phyloP scores from a whole-genome alignment of 257 asterid species.

The Misopates orontium region DNA sequence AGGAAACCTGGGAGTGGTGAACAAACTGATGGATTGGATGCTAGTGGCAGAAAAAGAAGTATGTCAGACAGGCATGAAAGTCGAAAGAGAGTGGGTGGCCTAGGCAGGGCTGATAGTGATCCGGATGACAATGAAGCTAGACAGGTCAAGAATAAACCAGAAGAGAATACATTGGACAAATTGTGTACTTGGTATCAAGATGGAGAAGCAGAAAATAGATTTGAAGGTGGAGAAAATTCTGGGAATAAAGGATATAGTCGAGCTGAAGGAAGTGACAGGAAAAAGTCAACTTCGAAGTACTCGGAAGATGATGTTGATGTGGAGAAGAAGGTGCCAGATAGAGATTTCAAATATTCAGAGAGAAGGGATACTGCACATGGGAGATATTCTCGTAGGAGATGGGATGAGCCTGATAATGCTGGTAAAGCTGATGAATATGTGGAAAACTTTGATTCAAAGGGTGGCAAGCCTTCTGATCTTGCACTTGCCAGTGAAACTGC shows the following conservation, averaged over 20 bases:
- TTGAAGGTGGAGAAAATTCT: slow-evolving; percentile 51
- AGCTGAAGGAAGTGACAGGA: slow-evolving; percentile 58
- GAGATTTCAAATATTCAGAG: slow-evolving; percentile 47
- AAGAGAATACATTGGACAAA: slow-evolving; percentile 73
- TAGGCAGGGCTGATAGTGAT: slow-evolving; percentile 64
- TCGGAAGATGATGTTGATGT: slow-evolving; percentile 44
- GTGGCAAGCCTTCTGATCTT: slow-evolving; percentile 47
- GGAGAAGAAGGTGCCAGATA: slow-evolving; percentile 54
- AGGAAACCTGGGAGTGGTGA: slow-evolving; percentile 55
- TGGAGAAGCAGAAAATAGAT: slow-evolving; percentile 69
- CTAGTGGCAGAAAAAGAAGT: slow-evolving; percentile 62
- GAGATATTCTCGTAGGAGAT: slow-evolving; percentile 64
- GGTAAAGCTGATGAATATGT: slow-evolving; percentile 37
- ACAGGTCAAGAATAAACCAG: slow-evolving; percentile 64
- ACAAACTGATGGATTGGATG: slow-evolving; percentile 63
- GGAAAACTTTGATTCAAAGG: slow-evolving; percentile 47
- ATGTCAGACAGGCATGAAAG: slow-evolving; percentile 60
- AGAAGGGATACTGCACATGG: slow-evolving; percentile 62
- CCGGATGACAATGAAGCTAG: slow-evolving; percentile 68
- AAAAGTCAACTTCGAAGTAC: slow-evolving; percentile 48
- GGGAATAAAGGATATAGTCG: slow-evolving; percentile 52
- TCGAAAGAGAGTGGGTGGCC: slow-evolving; percentile 65
- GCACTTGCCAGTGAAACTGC: slow-evolving; percentile 46
- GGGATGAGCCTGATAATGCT: slow-evolving; percentile 66
- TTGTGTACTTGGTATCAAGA: slow-evolving; percentile 87